These are phyloP conservation scores for Keithomyces neogunnii DNA, from an alignment of 2,329 filamentous ascomycete species.

Conservation along the genomic window DNA sequence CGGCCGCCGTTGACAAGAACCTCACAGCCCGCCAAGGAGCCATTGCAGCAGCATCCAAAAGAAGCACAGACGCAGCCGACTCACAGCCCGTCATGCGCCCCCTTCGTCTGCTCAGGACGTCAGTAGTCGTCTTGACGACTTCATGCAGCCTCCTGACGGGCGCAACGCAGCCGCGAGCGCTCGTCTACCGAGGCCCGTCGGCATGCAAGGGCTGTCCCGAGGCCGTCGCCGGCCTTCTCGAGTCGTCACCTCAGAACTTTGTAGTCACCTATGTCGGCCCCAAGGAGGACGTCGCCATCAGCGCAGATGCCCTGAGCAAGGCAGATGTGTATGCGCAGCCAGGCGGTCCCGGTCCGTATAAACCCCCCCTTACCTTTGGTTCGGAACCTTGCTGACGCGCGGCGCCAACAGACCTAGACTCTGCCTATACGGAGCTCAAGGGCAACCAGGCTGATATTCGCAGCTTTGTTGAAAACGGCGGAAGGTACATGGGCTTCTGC, in stretches of 20 bases:
- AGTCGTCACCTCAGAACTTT: constrained; percentile 13
- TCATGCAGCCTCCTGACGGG: too few relatives aligned
- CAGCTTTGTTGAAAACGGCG: constrained; percentile 16
- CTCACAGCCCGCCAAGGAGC: too few relatives aligned
- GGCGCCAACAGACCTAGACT: constrained; percentile 11
- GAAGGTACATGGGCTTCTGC: constrained; percentile 18
- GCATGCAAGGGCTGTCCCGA: constrained; percentile 12
- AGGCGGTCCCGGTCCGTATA: constrained; percentile 11
- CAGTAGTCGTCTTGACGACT: too few relatives aligned
- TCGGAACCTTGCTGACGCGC: too few relatives aligned
- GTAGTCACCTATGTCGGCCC: constrained; percentile 12
- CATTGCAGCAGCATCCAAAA: too few relatives aligned
- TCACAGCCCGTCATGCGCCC: too few relatives aligned
- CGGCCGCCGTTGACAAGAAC: too few relatives aligned
- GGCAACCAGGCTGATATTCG: constrained; percentile 7
- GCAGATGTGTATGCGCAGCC: constrained; percentile 12
- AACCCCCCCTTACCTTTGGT: background rate
- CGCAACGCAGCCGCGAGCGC: too few relatives aligned
- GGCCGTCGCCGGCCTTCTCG: constrained; percentile 11
- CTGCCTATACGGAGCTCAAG: constrained; percentile 11
- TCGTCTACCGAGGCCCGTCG: background rate
- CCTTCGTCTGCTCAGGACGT: background rate
- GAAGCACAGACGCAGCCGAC: too few relatives aligned
- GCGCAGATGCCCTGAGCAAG: constrained; percentile 6
- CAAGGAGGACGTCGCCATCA: constrained; percentile 9